Evolutionary conservation across 1,139 yeast species (phyloP).

Genomic region (Debaryomycetaceae sp.): DNA sequence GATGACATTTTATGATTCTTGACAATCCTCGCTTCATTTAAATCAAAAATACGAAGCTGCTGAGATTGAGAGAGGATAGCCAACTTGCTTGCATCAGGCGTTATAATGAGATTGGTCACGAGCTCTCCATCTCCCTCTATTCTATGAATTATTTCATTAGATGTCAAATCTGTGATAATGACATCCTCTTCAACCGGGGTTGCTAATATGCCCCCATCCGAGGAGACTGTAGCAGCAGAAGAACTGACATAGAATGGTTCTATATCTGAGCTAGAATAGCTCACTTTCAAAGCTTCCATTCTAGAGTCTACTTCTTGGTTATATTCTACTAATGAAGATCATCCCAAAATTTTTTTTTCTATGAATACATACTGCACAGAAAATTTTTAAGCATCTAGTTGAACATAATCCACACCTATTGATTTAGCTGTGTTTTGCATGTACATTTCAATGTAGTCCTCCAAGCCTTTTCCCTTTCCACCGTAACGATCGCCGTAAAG

Average conservation of each 20-base stretch:
- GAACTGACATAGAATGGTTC: constrained; percentile 86
- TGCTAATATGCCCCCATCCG: constrained; percentile 69
- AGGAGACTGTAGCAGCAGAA: constrained; percentile 65
- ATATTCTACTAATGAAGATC: constrained; percentile 3
- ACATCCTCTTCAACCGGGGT: constrained; percentile 77
- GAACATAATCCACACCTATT: constrained; percentile 31
- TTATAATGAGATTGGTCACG: constrained; percentile 67
- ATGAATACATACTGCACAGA: background rate
- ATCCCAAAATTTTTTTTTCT: constrained; percentile 8
- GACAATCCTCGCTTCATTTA: constrained; percentile 43
- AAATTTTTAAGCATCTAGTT: background rate
- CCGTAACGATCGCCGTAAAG: constrained; percentile 30
- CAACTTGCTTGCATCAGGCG: constrained; percentile 70
- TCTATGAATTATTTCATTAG: constrained; percentile 56
- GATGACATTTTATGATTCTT: constrained; percentile 62
- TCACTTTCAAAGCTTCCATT: constrained; percentile 30
- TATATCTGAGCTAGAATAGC: constrained; percentile 31
- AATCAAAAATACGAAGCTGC: constrained; percentile 64
- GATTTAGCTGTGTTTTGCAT: constrained; percentile 40
- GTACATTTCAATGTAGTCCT: constrained; percentile 45
- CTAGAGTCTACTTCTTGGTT: background rate
- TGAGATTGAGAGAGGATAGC: constrained; percentile 83
- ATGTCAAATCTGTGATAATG: constrained; percentile 58
- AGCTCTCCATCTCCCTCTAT: constrained; percentile 86
- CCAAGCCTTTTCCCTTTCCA: constrained; percentile 38